Evolutionary conservation across 1,284 basidiomycete genomes (phyloP).

Genomic region (Rhodotorula glutinis): DNA sequence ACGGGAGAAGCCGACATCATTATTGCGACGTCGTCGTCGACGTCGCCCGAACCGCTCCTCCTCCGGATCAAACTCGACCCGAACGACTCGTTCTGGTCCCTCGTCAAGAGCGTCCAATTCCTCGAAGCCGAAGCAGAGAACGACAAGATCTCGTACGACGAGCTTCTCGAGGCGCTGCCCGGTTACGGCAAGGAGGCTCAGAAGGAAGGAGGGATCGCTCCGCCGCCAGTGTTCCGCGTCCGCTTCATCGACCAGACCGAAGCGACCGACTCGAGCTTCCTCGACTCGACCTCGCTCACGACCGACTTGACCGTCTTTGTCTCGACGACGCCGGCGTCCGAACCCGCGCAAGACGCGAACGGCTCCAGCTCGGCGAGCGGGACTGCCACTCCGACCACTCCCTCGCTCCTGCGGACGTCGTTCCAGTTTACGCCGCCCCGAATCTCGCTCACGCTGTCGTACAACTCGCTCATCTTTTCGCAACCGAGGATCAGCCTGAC

Average conservation of each 20-base stretch:
- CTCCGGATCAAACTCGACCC: conserved; percentile 82
- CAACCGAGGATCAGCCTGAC: conserved; percentile 71
- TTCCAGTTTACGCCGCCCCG: conserved; percentile 59
- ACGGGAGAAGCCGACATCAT: conserved; percentile 94
- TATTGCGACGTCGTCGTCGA: conserved; percentile 74
- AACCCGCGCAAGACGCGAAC: conserved; percentile 26
- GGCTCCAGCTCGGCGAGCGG: conserved; percentile 53
- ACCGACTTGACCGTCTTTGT: conserved; percentile 82
- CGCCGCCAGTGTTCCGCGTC: conserved; percentile 74
- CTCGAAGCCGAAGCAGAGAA: conserved; percentile 79
- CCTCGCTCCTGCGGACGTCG: conserved; percentile 63
- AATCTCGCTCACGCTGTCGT: conserved; percentile 79
- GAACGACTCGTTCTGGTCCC: conserved; percentile 83
- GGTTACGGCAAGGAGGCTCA: conserved; percentile 27
- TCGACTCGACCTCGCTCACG: conserved; percentile 59
- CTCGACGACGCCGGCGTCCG: conserved; percentile 32
- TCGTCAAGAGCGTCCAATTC: conserved; percentile 80
- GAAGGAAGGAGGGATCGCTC: conserved; percentile 18
- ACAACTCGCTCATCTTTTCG: conserved; percentile 94
- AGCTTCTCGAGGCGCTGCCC: conserved; percentile 57
- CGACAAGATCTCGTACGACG: conserved; percentile 79
- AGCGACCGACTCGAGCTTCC: conserved; percentile 58
- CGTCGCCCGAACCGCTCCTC: conserved; percentile 76
- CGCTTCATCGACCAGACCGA: conserved; percentile 94
- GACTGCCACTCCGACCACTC: conserved; percentile 20